phyloP scores from a whole-genome alignment of 352 stramenopile genomes.

The Phytophthora fragariaefolia region DNA sequence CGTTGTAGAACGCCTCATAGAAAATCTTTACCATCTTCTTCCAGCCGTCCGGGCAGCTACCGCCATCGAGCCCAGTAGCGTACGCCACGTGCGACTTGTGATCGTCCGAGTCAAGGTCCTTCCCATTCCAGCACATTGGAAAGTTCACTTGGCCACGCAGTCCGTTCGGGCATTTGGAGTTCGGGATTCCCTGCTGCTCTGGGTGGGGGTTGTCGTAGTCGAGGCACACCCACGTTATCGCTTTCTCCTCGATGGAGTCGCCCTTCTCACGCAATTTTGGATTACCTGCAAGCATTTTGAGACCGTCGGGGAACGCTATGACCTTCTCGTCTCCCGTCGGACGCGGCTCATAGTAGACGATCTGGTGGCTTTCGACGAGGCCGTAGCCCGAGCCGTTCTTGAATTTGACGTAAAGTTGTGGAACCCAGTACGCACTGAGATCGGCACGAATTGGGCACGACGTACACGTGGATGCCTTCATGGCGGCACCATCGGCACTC shows the following conservation, averaged over 20 bases:
- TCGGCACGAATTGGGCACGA: conserved; percentile 58
- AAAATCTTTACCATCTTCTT: conserved; percentile 72
- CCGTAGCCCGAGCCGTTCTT: conserved; percentile 62
- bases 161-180: conserved; percentile 50
- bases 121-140: conserved; percentile 61
- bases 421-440: conserved; percentile 61
- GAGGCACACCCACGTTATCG: conserved; percentile 57
- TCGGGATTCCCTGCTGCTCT: conserved; percentile 55
- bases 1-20: conserved; percentile 61
- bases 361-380: conserved; percentile 58
- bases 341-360: conserved; percentile 58
- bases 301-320: conserved; percentile 48
- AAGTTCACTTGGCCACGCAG: conserved; percentile 64
- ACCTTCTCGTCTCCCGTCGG: conserved; percentile 42
- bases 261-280: conserved; percentile 38
- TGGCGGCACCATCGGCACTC: conserved; percentile 41
- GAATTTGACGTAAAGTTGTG: conserved; percentile 58
- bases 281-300: conserved; percentile 61
- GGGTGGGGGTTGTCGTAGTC: conserved; percentile 50
- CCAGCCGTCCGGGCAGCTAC: conserved; percentile 44
- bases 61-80: conserved; percentile 48
- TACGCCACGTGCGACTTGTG: conserved; percentile 64
- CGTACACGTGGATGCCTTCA: conserved; percentile 54
- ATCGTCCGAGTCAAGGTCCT: conserved; percentile 52
- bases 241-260: conserved; percentile 47